Base-by-base conservation (phyloP, 2,329 filamentous ascomycete genomes). In the Aplosporella prunicola region DNA sequence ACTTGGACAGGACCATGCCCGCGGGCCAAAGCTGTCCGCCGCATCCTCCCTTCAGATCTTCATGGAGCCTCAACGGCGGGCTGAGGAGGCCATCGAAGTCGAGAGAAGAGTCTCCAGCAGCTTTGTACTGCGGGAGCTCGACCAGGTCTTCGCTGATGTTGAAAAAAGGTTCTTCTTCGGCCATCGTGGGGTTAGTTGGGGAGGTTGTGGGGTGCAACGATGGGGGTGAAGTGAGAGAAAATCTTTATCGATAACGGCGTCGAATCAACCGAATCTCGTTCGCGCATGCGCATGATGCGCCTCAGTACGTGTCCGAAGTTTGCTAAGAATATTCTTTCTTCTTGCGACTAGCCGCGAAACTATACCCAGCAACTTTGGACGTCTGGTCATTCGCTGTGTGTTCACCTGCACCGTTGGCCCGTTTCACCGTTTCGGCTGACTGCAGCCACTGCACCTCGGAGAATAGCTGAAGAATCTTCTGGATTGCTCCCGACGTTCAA, bases 21-120 rank as follows among this genome's bases (percentile, higher is more conserved):
- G 89, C 89, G 3, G 88, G 89, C 91, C 91, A 96, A 9, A 93
- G 72, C 61, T 93, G 84, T 2, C 91, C 91, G 32, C 91, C 91
- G 59, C 91, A 96, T 43, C 91, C 91, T 45, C 83, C 76, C 40
- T 75, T 76, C 32, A 94, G 72, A 60, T 96, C 88, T 59, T 95
- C 87, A 51, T 84, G 82, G 11, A 96, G 74, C 43, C 74, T 69
- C 43, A 96, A 70, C 29, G 82, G 78, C 32, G 72, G 65, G 14
- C 68, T 61, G 22, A 95, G 69, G 35, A 91, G 71, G 25, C 83
- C 81, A 45, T 82, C 80, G 53, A 96, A 91, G 23, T 71, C 67
- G 13, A 77, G 55, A 16, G 52, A 53, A 4, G 66, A 70, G n/a
- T 68, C 68, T 2, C 62, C 62, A 11, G 74, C 67, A 22, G 62